Evolutionary conservation across 352 stramenopile species (phyloP).

Genomic region (Phytophthora cactorum): DNA sequence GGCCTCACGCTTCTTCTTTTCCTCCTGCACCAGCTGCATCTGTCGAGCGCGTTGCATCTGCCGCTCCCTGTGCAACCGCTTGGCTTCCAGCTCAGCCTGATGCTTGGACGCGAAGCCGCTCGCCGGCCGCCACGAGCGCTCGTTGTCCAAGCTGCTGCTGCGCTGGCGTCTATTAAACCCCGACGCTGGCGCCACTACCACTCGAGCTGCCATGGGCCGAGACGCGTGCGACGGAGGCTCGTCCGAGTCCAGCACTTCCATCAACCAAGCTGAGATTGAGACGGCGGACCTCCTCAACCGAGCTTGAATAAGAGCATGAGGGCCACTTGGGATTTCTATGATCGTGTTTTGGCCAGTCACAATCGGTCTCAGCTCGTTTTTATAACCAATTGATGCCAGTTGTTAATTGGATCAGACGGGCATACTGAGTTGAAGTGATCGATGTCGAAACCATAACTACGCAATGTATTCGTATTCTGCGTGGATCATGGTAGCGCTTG

Average conservation of each 20-base stretch:
- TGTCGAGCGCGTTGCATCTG: slow-evolving; percentile 30
- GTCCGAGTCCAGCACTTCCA: slow-evolving; percentile 31
- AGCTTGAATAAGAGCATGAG: too few species aligned
- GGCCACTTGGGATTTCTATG: too few species aligned
- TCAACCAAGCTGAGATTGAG: slow-evolving; percentile 35
- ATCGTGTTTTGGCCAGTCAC: too few species aligned
- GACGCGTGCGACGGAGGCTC: slow-evolving; percentile 17
- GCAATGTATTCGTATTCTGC: too few species aligned
- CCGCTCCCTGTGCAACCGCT: slow-evolving; percentile 30
- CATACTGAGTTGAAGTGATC: too few species aligned
- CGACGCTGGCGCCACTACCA: neutral
- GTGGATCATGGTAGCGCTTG: too few species aligned
- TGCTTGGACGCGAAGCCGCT: slow-evolving; percentile 49
- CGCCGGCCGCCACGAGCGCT: slow-evolving; percentile 39
- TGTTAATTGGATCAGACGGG: too few species aligned
- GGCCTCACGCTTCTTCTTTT: slow-evolving; percentile 21
- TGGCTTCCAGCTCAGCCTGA: slow-evolving; percentile 37
- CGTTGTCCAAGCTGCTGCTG: slow-evolving; percentile 39
- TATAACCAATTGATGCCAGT: too few species aligned
- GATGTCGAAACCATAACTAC: too few species aligned
- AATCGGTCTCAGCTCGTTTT: too few species aligned
- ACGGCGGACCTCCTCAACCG: slow-evolving; percentile 6
- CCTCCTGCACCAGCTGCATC: slow-evolving; percentile 33
- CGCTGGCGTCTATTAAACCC: slow-evolving; percentile 16
- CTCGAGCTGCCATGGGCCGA: slow-evolving; percentile 12